Percentiles rank a stretch among this genome's conserved stretches.
Conservation (phyloP, 2,329 filamentous ascomycete genomes). For the Paramyrothecium roridum region DNA sequence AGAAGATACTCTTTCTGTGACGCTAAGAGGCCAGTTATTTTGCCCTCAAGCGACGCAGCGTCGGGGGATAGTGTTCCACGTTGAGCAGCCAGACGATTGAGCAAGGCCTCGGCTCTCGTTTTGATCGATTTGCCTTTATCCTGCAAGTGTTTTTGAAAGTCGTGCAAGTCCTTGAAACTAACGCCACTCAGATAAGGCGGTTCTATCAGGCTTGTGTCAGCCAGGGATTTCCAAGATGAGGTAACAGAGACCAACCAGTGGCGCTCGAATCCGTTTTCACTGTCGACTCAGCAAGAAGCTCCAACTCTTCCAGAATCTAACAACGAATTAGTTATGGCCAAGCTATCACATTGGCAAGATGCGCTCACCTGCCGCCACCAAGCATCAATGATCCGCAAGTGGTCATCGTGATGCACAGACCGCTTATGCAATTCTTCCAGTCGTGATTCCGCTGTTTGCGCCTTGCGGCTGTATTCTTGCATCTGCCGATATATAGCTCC, state of each 20-base stretch:
- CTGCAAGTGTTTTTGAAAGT: constrained; percentile 80
- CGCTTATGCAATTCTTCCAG: constrained; percentile 77
- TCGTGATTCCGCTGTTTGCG: constrained; percentile 74
- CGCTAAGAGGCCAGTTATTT: constrained; percentile 72
- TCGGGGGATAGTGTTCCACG: constrained; percentile 62
- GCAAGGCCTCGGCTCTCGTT: constrained; percentile 67
- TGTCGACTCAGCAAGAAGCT: constrained; percentile 51
- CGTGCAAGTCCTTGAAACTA: constrained; percentile 59
- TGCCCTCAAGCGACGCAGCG: constrained; percentile 67
- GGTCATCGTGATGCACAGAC: constrained; percentile 83
- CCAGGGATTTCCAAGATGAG: not conserved
- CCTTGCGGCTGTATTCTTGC: constrained; percentile 95
- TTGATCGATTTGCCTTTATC: constrained; percentile 75
- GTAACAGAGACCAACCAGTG: constrained; percentile 18
- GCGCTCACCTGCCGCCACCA: constrained; percentile 87
- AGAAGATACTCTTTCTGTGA: constrained; percentile 78
- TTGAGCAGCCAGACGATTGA: constrained; percentile 50
- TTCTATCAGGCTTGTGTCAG: constrained; percentile 35
- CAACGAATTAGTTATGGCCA: constrained; percentile 8
- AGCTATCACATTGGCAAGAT: not conserved
- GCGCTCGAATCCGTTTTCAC: constrained; percentile 22
- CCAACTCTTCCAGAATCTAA: constrained; percentile 63
- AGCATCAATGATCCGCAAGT: constrained; percentile 82
- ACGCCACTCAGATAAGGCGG: constrained; percentile 55
- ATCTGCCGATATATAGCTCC: constrained; percentile 97